Evolutionary conservation across 306 rosid species (phyloP).

Genomic region (Dalbergia cochinchinensis): DNA sequence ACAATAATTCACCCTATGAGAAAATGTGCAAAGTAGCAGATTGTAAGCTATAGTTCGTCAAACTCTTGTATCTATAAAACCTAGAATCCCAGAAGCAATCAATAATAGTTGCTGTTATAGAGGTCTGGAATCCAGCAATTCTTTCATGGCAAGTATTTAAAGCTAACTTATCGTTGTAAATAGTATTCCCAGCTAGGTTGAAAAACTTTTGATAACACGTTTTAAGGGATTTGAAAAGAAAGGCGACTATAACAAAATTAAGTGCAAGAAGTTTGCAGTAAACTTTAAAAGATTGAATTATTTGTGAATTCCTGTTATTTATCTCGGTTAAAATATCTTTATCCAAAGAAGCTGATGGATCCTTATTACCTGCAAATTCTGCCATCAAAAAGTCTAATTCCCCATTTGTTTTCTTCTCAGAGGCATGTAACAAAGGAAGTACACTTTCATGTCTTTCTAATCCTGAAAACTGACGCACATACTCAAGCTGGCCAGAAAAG

Average conservation of each 20-base stretch:
- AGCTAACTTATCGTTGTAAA: conserved; percentile 1
- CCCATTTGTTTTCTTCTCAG: conserved; percentile 92
- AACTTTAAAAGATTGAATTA: not conserved
- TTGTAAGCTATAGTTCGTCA: conserved; percentile 13
- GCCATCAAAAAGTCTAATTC: conserved; percentile 97
- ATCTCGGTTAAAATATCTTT: conserved; percentile 10
- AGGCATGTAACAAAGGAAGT: conserved; percentile 88
- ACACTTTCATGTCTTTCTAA: conserved; percentile 97
- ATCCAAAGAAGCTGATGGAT: conserved; percentile 40
- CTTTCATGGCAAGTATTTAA: not conserved
- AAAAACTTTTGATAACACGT: conserved; percentile 1
- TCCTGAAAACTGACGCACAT: conserved; percentile 86
- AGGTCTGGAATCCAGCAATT: conserved; percentile 22
- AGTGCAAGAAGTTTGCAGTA: not conserved
- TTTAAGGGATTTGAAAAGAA: conserved; percentile 26
- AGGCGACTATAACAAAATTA: not conserved
- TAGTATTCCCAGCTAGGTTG: conserved; percentile 24
- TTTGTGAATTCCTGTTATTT: conserved; percentile 10
- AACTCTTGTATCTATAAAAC: conserved; percentile 14
- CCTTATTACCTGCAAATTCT: conserved; percentile 86
- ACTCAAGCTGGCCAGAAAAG: conserved; percentile 96
- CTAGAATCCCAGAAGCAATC: not conserved
- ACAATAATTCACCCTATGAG: not conserved
- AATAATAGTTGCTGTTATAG: conserved; percentile 4
- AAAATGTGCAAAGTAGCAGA: conserved; percentile 1